Percentiles rank a stretch among this genome's conserved stretches.
Conservation (phyloP, 129 eudicot genomes). For the Ambrosia trifida region DNA sequence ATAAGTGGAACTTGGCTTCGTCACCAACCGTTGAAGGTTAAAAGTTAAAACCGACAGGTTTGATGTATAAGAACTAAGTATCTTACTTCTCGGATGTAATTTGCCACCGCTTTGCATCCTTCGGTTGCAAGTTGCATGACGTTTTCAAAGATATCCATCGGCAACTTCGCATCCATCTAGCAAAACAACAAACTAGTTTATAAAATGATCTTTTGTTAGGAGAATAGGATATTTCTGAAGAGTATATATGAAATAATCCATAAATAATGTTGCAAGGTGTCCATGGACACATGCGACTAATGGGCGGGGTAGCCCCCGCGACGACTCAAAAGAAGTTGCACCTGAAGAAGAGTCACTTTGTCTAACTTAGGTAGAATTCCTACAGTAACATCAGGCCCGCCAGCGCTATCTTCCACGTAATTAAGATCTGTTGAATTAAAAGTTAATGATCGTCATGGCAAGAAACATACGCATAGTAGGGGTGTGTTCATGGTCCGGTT, state of each 20-base stretch:
- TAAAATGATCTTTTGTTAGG: neutral
- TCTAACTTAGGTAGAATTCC: slow-evolving; percentile 87
- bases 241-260: too few species aligned
- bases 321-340: slow-evolving; percentile 20
- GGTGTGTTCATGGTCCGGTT: too few species aligned
- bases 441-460: slow-evolving; percentile 8
- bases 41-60: neutral
- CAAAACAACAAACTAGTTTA: slow-evolving; percentile 5
- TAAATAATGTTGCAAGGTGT: neutral
- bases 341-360: slow-evolving; percentile 96
- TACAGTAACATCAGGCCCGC: slow-evolving; percentile 93
- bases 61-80: slow-evolving; percentile 7
- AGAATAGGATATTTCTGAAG: too few species aligned
- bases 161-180: slow-evolving; percentile 93
- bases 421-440: slow-evolving; percentile 63
- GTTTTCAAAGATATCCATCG: slow-evolving; percentile 73
- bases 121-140: slow-evolving; percentile 91
- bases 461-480: neutral
- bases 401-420: slow-evolving; percentile 96
- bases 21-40: neutral
- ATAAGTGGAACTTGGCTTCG: too few species aligned
- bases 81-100: slow-evolving; percentile 83
- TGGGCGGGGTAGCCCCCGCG: neutral
- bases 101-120: slow-evolving; percentile 96
- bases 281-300: neutral